Evolutionary conservation across 129 eudicot genomes (phyloP), one percentile per base, ranked within the genome.

Genomic region (Lactuca sativa): DNA sequence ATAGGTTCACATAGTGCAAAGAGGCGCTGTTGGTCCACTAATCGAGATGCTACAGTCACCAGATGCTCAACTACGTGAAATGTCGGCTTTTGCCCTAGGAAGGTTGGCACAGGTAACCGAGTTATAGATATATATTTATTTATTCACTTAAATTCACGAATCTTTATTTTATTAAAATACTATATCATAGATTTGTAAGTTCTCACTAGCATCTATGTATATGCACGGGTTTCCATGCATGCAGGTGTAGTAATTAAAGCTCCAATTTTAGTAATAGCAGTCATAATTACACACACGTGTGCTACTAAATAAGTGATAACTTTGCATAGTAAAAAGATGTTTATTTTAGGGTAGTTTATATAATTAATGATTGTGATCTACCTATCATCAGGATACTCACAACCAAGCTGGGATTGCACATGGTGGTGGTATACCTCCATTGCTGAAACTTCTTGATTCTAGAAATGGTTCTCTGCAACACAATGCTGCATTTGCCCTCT

Each of bases 351-450:
- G 56, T 11, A 4, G 11, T 55, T 69, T 38, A 56, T 10, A 15
- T 21, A 71, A 16, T 32, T 56, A 78, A 44, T 76, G 48, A 54
- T 65, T 77, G 32, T 71, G 14, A 36, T 48, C 17, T 72, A 40
- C 40, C 30, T 25, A 25, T 25, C 30, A 25, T 1, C 73, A 87
- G 93, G 93, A 87, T 62, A 60, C 80, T 14, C 87, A 87, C 77
- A 87, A 87, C 73, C 93, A 87, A 66, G 93, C 93, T 73, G 93
- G 93, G 34, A 84, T 87, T 18, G 85, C 86, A 59, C 93, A 87
- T 66, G 72, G 81, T 25, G 93, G 93, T 58, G 93, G 93, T 48
- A 68, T 87, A 64, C 71, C 72, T 47, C 93, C 93, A 15, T 77
- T 87, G 65, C 56, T 87, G 56, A 87, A 82, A 69, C 93, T 87